Conservation (phyloP, 306 rosid genomes). For the Dalbergia cochinchinensis region DNA sequence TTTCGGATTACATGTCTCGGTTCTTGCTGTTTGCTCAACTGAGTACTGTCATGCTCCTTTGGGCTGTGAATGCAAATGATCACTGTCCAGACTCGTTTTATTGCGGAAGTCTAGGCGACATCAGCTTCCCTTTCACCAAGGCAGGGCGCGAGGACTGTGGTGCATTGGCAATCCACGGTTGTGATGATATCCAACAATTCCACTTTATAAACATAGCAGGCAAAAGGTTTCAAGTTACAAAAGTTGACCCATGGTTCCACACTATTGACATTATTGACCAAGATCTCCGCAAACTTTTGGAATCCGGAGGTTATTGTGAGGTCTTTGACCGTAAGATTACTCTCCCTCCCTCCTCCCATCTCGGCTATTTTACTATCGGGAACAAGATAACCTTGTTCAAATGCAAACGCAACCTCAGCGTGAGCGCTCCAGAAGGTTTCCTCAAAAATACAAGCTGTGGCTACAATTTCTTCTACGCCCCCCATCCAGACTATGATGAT, state of each 20-base stretch:
- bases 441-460: not conserved
- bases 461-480: conserved; percentile 12
- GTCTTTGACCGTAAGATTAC: conserved; percentile 1
- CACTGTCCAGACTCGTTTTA: conserved; percentile 33
- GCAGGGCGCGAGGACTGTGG: conserved; percentile 39
- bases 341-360: conserved; percentile 30
- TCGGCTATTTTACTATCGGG: not conserved
- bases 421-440: not conserved
- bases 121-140: conserved; percentile 48
- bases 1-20: too few relatives aligned
- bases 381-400: not conserved
- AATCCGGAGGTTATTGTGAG: conserved; percentile 3
- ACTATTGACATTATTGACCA: too few relatives aligned
- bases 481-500: not conserved
- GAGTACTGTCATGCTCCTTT: too few relatives aligned
- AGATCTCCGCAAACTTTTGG: too few relatives aligned
- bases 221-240: too few relatives aligned
- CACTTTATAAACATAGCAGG: too few relatives aligned
- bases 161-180: conserved; percentile 16
- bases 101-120: conserved; percentile 17
- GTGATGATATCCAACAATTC: not conserved
- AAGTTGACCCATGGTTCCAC: too few relatives aligned
- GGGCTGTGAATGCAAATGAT: too few relatives aligned
- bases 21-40: too few relatives aligned
- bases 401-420: conserved; percentile 15